phyloP scores from a whole-genome alignment of 129 eudicot species.

The Centella asiatica region DNA sequence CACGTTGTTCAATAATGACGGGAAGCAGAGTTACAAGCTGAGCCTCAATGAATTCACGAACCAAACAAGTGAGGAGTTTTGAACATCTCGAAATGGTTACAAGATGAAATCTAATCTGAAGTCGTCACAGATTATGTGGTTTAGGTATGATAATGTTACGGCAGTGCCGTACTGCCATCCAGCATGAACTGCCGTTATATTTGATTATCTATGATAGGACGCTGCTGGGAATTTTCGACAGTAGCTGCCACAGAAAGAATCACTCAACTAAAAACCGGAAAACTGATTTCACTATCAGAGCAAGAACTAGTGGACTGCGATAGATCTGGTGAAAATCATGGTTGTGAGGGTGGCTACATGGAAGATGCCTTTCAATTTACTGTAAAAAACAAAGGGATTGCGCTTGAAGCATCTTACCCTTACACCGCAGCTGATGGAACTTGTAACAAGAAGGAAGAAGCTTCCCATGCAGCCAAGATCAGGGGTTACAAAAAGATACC shows the following conservation, averaged over 20 bases:
- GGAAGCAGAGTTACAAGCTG: conserved; percentile 15
- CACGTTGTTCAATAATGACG: conserved; percentile 9
- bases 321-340: conserved; percentile 23
- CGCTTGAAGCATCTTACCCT: conserved; percentile 26
- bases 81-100: conserved; percentile 31
- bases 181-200: conserved; percentile 28
- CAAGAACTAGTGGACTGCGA: conserved; percentile 36
- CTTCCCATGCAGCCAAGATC: conserved; percentile 17
- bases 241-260: conserved; percentile 38
- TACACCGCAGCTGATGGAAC: conserved; percentile 14
- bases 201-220: conserved; percentile 12
- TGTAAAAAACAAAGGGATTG: conserved; percentile 23
- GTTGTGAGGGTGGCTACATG: conserved; percentile 32
- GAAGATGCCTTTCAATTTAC: conserved; percentile 24
- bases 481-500: conserved; percentile 20
- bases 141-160: conserved; percentile 31
- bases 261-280: conserved; percentile 20
- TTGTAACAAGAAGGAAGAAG: conserved; percentile 18
- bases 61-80: conserved; percentile 28
- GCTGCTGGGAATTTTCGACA: conserved; percentile 43
- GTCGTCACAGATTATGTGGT: conserved; percentile 1
- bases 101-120: conserved; percentile 11
- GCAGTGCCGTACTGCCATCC: conserved; percentile 29
- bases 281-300: conserved; percentile 32
- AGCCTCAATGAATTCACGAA: not conserved